A percentile compares a stretch with the other conserved stretches of the same genome.
Conservation (phyloP, 306 rosid species). For the Lithocarpus polystachyus region DNA sequence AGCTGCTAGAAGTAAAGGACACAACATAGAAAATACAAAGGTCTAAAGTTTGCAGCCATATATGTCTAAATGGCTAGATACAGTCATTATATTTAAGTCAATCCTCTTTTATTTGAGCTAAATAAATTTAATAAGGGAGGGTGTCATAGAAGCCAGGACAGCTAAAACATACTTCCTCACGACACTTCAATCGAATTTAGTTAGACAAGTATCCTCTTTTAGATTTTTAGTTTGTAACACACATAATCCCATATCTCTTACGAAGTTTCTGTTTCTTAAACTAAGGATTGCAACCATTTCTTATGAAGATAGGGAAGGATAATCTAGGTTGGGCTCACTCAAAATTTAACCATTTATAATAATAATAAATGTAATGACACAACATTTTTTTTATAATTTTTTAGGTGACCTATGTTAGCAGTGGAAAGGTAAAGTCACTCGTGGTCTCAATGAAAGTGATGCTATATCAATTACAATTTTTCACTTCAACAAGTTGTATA, state of each 20-base stretch:
- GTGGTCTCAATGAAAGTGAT: too few species aligned
- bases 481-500: too few species aligned
- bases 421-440: too few species aligned
- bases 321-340: neutral
- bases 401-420: too few species aligned
- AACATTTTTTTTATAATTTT: too few species aligned
- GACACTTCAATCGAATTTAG: slow-evolving; percentile 7
- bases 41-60: neutral
- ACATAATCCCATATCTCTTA: neutral
- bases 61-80: neutral
- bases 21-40: slow-evolving; percentile 23
- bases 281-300: neutral
- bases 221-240: too few species aligned
- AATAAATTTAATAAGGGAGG: neutral
- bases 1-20: slow-evolving; percentile 26
- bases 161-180: slow-evolving; percentile 19
- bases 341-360: neutral
- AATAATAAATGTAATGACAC: too few species aligned
- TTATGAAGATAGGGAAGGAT: neutral
- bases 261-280: slow-evolving; percentile 13
- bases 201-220: neutral
- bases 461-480: rapidly evolving
- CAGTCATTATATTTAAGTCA: slow-evolving; percentile 7
- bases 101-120: neutral
- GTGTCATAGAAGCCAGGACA: slow-evolving; percentile 21